Conservation (phyloP, 257 asterid genomes). For the Nicotiana benthamiana region DNA sequence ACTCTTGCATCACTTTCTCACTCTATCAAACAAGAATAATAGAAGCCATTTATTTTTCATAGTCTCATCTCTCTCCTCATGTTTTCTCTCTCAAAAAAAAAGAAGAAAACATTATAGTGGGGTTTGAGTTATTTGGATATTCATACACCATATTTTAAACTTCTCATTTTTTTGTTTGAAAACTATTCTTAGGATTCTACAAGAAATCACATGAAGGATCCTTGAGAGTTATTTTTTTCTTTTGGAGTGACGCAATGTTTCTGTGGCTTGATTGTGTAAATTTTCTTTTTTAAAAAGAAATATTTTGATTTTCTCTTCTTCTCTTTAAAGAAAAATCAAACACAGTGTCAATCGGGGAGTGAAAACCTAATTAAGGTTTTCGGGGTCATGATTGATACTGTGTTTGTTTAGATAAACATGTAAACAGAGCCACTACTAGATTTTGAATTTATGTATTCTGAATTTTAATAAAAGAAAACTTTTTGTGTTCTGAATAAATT, state of each 20-base stretch:
- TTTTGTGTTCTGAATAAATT: no score
- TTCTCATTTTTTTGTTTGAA: not conserved
- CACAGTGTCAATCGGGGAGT: conserved; percentile 48
- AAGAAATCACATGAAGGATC: not conserved
- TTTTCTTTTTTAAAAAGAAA: not conserved
- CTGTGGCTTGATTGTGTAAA: not conserved
- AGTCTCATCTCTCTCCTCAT: not conserved
- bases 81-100: not conserved
- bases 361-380: conserved; percentile 49
- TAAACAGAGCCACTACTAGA: not conserved
- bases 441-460: no score
- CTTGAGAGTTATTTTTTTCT: not conserved
- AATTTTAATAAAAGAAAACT: no score
- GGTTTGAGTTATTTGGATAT: not conserved
- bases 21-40: not conserved
- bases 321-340: conserved; percentile 4
- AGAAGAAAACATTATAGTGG: not conserved
- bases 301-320: not conserved
- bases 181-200: not conserved
- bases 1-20: not conserved
- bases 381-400: conserved; percentile 47
- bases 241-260: not conserved
- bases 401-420: conserved; percentile 7
- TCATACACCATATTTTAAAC: not conserved
- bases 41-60: not conserved